phyloP scores from a whole-genome alignment of 2,329 filamentous ascomycete genomes.

The Aspergillus transmontanensis region DNA sequence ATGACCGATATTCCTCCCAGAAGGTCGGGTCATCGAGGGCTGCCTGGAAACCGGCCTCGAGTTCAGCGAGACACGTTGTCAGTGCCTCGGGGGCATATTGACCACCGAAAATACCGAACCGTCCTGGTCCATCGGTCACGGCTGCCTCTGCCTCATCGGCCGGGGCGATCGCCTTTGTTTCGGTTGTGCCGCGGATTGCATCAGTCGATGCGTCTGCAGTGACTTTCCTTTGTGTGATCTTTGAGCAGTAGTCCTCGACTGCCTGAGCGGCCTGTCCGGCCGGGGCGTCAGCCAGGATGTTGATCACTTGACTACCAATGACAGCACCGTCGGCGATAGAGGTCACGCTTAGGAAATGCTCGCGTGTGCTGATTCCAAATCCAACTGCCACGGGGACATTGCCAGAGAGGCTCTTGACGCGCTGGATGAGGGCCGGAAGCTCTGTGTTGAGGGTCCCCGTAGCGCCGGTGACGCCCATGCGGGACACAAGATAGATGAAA shows the following conservation, averaged over 20 bases:
- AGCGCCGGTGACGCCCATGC: conserved; percentile 91
- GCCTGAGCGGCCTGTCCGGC: conserved; percentile 65
- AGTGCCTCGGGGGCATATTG: conserved; percentile 94
- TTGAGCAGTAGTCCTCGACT: conserved; percentile 81
- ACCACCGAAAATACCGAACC: conserved; percentile 91
- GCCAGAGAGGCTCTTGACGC: conserved; percentile 85
- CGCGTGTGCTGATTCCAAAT: conserved; percentile 89
- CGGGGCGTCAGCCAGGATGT: conserved; percentile 67
- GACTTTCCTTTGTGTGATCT: conserved; percentile 57
- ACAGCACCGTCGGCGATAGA: conserved; percentile 86
- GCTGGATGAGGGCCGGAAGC: conserved; percentile 74
- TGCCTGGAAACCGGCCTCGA: conserved; percentile 84
- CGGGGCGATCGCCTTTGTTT: not conserved
- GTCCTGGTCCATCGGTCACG: conserved; percentile 56
- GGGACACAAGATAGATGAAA: conserved; percentile 94
- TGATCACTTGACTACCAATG: conserved; percentile 91
- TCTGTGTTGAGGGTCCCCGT: conserved; percentile 75
- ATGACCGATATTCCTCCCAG: conserved; percentile 91
- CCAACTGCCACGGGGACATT: conserved; percentile 86
- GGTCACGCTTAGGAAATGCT: conserved; percentile 83
- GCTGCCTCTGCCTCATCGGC: conserved; percentile 37
- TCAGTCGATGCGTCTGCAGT: conserved; percentile 21
- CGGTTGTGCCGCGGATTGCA: not conserved
- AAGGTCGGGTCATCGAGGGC: conserved; percentile 83
- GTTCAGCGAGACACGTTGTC: conserved; percentile 87